Evolutionary conservation across 1,284 basidiomycete species (phyloP).

Genomic region (Leccinum fallax): DNA sequence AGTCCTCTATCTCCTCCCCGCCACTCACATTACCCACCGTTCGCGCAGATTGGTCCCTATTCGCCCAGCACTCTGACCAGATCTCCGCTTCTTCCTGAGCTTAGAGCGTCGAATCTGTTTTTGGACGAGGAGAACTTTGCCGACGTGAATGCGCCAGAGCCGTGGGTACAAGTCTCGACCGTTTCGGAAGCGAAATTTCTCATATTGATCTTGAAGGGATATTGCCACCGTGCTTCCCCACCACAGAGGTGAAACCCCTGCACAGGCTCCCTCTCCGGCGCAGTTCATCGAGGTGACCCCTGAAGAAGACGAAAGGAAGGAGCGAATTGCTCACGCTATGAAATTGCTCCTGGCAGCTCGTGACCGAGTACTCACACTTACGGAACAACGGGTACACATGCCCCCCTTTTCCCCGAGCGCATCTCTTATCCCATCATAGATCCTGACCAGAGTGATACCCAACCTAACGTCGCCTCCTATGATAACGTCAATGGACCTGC

Average conservation of each 20-base stretch:
- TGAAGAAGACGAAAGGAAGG: slow-evolving; percentile 42
- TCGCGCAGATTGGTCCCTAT: slow-evolving; percentile 68
- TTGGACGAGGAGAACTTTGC: slow-evolving; percentile 60
- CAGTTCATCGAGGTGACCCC: slow-evolving; percentile 24
- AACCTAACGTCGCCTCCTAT: slow-evolving; percentile 57
- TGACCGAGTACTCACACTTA: slow-evolving; percentile 66
- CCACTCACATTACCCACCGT: slow-evolving; percentile 9
- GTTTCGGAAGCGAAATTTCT: slow-evolving; percentile 11
- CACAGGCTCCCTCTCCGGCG: slow-evolving; percentile 20
- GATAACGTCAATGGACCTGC: slow-evolving; percentile 66
- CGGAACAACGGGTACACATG: slow-evolving; percentile 66
- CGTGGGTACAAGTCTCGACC: slow-evolving; percentile 21
- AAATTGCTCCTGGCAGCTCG: slow-evolving; percentile 65
- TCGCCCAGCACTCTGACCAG: slow-evolving; percentile 69
- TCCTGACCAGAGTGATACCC: slow-evolving; percentile 42
- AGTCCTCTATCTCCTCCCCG: slow-evolving; percentile 26
- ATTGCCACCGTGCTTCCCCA: slow-evolving; percentile 8
- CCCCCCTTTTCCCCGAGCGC: not conserved
- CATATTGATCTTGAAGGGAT: slow-evolving; percentile 25
- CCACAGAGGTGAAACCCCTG: slow-evolving; percentile 8
- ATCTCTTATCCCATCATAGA: slow-evolving; percentile 24
- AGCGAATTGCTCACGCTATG: slow-evolving; percentile 54
- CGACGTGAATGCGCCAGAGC: slow-evolving; percentile 46
- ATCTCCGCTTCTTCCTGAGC: slow-evolving; percentile 68
- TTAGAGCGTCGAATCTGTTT: slow-evolving; percentile 66